Evolutionary conservation across 208 protist species (phyloP).

Genomic region (Crithidia fasciculata): DNA sequence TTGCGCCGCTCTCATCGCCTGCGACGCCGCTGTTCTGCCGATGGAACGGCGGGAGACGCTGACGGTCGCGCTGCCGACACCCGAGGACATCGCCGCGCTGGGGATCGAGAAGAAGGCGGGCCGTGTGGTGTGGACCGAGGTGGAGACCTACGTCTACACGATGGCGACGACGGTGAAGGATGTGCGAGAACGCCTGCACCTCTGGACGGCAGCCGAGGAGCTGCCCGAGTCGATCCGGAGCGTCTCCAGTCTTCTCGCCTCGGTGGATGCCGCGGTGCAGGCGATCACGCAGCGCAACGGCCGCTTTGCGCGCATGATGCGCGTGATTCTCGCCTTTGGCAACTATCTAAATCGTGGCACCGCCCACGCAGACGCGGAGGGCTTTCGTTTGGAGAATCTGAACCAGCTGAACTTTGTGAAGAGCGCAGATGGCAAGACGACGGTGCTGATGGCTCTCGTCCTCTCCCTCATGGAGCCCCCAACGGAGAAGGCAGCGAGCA

Average conservation of each 20-base stretch:
- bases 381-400: constrained; percentile 78
- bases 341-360: constrained; percentile 82
- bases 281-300: constrained; percentile 53
- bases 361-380: constrained; percentile 59
- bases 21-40: constrained; percentile 47
- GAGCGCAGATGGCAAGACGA: constrained; percentile 76
- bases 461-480: constrained; percentile 45
- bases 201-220: constrained; percentile 63
- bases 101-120: constrained; percentile 44
- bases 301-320: constrained; percentile 62
- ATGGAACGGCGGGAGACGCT: constrained; percentile 57
- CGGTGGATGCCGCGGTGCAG: constrained; percentile 56
- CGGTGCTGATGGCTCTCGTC: constrained; percentile 70
- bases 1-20: constrained; percentile 59
- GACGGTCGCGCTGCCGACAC: constrained; percentile 45
- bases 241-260: constrained; percentile 41
- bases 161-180: constrained; percentile 60
- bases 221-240: constrained; percentile 50
- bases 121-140: constrained; percentile 56
- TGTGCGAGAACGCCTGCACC: constrained; percentile 69
- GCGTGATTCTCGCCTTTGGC: constrained; percentile 55
- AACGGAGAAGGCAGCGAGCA: neutral
- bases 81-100: constrained; percentile 59
- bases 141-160: constrained; percentile 68
- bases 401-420: constrained; percentile 77